Conservation (phyloP, 495 filamentous ascomycete genomes). For the Lophiotrema nucula region DNA sequence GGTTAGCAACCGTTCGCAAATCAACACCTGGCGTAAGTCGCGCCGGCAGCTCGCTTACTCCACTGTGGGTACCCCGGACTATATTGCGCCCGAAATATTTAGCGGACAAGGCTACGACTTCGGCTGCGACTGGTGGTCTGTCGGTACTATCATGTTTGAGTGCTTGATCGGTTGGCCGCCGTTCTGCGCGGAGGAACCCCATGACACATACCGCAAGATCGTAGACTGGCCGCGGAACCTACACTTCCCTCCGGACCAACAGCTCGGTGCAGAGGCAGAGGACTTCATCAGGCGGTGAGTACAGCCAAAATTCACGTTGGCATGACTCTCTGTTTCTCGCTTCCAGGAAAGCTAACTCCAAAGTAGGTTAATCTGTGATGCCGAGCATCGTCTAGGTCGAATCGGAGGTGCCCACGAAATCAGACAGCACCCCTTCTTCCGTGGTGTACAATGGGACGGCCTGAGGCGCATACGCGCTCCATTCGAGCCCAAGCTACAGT, state of each 20-base stretch:
- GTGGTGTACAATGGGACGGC: constrained; percentile 87
- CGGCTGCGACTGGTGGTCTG: constrained; percentile 98
- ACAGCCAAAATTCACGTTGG: too few relatives aligned
- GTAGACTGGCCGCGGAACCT: constrained; percentile 95
- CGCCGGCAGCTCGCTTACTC: constrained; percentile 94
- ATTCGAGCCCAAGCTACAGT: constrained; percentile 88
- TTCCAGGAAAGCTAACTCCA: constrained; percentile 9
- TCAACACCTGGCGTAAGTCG: constrained; percentile 98
- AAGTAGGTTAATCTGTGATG: constrained; percentile 80
- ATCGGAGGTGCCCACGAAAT: constrained; percentile 80
- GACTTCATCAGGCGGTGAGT: constrained; percentile 77
- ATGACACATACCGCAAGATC: constrained; percentile 98
- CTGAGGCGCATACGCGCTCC: constrained; percentile 89
- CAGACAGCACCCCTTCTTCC: constrained; percentile 93
- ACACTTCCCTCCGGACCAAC: constrained; percentile 94
- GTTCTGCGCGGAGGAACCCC: constrained; percentile 96
- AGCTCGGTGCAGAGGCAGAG: constrained; percentile 82
- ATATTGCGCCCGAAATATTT: constrained; percentile 98
- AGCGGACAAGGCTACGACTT: constrained; percentile 92
- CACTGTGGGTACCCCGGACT: constrained; percentile 96
- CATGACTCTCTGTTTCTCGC: too few relatives aligned
- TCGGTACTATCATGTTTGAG: constrained; percentile 99
- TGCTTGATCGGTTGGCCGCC: constrained; percentile 98
- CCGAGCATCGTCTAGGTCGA: constrained; percentile 83
- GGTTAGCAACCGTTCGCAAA: constrained; percentile 91